phyloP scores from a whole-genome alignment of 179 eudicot species.

The Spinacia oleracea region DNA sequence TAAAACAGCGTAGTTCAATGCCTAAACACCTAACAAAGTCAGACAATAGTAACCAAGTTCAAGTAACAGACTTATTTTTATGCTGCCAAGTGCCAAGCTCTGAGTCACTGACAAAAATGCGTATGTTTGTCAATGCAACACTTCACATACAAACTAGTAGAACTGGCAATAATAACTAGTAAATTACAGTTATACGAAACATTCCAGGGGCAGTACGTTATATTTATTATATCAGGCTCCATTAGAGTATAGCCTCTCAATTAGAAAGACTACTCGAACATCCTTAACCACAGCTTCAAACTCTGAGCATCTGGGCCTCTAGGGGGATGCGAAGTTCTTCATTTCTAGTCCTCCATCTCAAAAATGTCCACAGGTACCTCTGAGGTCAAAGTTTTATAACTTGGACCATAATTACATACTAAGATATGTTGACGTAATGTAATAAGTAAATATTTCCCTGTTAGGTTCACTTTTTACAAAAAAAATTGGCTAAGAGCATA shows the following conservation, averaged over 20 bases:
- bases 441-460: background rate
- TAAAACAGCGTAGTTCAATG: background rate
- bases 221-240: background rate
- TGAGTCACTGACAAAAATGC: slow-evolving; percentile 1
- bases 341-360: background rate
- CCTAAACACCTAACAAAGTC: background rate
- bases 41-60: background rate
- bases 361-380: background rate
- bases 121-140: background rate
- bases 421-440: background rate
- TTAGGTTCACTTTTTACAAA: background rate
- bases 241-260: background rate
- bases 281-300: background rate
- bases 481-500: background rate
- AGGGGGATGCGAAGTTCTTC: background rate
- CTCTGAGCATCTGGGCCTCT: background rate
- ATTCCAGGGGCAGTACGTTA: background rate
- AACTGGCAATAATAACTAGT: background rate
- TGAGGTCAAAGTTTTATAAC: background rate
- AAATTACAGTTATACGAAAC: background rate
- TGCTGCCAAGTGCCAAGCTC: slow-evolving; percentile 3
- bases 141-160: background rate
- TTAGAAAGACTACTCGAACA: background rate
- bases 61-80: background rate
- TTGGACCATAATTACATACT: background rate